phyloP scores from a whole-genome alignment of 768 basidiomycete genomes.

The Tylopilus plumbeoviolaceoides region DNA sequence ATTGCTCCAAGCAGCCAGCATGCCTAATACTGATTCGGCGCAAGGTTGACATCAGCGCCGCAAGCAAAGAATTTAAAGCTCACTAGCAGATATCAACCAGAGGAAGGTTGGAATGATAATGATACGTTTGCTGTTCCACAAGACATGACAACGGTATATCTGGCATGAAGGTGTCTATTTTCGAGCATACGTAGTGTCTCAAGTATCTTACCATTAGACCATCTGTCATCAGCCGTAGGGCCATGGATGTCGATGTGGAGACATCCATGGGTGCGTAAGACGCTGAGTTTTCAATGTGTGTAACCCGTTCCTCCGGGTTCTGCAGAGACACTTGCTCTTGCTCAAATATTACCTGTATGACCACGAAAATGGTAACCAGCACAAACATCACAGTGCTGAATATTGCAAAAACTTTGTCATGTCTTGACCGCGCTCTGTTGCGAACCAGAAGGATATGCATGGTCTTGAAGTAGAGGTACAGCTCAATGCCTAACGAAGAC shows the following conservation, averaged over 20 bases:
- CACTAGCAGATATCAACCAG: no score
- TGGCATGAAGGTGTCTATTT: not conserved
- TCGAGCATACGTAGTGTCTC: no score
- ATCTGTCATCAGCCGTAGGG: constrained; percentile 32
- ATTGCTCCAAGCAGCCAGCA: not conserved
- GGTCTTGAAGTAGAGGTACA: constrained; percentile 15
- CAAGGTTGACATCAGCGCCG: not conserved
- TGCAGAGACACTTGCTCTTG: no score
- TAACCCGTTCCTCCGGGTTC: no score
- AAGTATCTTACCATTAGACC: constrained; percentile 17
- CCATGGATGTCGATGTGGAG: constrained; percentile 16
- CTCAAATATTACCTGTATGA: no score
- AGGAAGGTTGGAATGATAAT: no score
- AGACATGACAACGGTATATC: constrained; percentile 35
- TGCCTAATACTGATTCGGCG: constrained; percentile 4
- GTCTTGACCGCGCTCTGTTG: not conserved
- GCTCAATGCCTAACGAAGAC: constrained; percentile 4
- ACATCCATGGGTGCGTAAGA: constrained; percentile 17
- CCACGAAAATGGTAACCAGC: no score
- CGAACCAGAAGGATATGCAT: constrained; percentile 7
- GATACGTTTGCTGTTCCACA: constrained; percentile 23
- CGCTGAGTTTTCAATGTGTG: not conserved
- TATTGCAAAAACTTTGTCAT: constrained; percentile 11
- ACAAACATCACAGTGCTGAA: constrained; percentile 7
- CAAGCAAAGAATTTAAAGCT: no score